A percentile compares a stretch with the other conserved stretches of the same genome.
These are phyloP conservation scores for Coemansia sp. DNA, from an alignment of 192 early-diverging fungal species.

Conservation along the genomic window DNA sequence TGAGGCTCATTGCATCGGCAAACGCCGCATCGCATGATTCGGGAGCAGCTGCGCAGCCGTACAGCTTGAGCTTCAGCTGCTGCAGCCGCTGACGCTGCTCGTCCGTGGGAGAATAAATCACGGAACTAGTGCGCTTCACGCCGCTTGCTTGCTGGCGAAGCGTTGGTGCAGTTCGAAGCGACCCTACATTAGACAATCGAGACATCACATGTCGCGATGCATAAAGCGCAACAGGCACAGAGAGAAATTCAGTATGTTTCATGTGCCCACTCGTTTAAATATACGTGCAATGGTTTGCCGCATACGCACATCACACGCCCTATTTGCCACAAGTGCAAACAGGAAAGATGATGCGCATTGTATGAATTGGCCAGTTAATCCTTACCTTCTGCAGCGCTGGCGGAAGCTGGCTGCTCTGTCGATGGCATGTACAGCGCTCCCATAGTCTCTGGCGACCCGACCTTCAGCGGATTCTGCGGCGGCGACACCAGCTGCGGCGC, in stretches of 20 bases:
- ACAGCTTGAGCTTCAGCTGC: conserved; percentile 47
- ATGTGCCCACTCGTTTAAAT: conserved; percentile 1
- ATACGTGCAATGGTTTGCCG: not conserved
- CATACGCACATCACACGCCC: not conserved
- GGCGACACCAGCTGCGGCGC: not conserved
- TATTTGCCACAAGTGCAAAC: not conserved
- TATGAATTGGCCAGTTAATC: not conserved
- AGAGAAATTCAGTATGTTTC: not conserved
- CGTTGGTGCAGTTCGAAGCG: conserved; percentile 4
- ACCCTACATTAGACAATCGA: conserved; percentile 1
- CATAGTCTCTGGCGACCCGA: conserved; percentile 17
- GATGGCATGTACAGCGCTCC: conserved; percentile 52
- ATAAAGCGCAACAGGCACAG: not conserved
- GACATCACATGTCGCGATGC: conserved; percentile 3
- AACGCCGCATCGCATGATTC: conserved; percentile 42
- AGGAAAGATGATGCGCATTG: not conserved
- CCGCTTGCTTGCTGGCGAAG: conserved; percentile 15
- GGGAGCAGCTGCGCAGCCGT: conserved; percentile 50
- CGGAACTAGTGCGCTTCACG: conserved; percentile 49
- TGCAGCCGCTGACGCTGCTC: conserved; percentile 51
- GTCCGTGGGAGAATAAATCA: conserved; percentile 51
- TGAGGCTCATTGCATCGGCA: conserved; percentile 41
- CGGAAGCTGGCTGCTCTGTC: conserved; percentile 16
- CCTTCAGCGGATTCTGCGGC: conserved; percentile 1
- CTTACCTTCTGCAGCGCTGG: conserved; percentile 25